Evolutionary conservation across 441 rosid genomes (phyloP), one percentile per base, ranked within the genome.

Genomic region (Populus hybrid): DNA sequence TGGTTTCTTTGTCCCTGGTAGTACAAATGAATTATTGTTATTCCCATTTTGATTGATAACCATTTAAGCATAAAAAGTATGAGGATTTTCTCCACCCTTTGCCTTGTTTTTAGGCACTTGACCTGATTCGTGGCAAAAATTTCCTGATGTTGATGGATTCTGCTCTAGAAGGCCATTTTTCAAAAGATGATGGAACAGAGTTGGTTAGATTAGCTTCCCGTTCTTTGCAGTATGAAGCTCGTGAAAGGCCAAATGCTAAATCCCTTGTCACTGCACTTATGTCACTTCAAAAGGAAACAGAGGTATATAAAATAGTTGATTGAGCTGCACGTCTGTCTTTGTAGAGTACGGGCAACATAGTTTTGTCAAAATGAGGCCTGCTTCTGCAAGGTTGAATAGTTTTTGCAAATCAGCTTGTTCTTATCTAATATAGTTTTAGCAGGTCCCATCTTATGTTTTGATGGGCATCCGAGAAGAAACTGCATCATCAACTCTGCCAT

Each of bases 141-240:
- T 92, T 88, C 81, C 82, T 83, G 46, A 91, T 92, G 95, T 88
- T 95, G 79, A 93, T 92, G 93, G 99, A 95, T 87, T 95, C 99
- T 0, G 89, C 94, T 79, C 86, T 95, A 14, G 95, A 91, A 42
- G 97, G 95, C 70, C 97, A 93, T 79, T 95, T 95, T 85, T 92
- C 98, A 68, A 95, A 89, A 67, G 97, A 93, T 74, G 97, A 95
- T 82, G 98, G 99, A 83, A 92, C 97, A 30, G 98, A 95, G 74
- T 70, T 95, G 75, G 96, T 95, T 72, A 90, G 97, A 10, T 85
- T 95, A 83, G 99, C 98, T 77, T 90, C 98, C 10, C 93, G 97
- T 61, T 95, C 97, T 86, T 88, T 95, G 81, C 97, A 92, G 83
- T 90, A 91, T 75, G 99, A 95, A 84, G 84, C 97, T 82, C 97